Evolutionary conservation across 2,329 filamentous ascomycete genomes (phyloP), one percentile per base, ranked within the genome.

Genomic region (Fusarium nodosum): DNA sequence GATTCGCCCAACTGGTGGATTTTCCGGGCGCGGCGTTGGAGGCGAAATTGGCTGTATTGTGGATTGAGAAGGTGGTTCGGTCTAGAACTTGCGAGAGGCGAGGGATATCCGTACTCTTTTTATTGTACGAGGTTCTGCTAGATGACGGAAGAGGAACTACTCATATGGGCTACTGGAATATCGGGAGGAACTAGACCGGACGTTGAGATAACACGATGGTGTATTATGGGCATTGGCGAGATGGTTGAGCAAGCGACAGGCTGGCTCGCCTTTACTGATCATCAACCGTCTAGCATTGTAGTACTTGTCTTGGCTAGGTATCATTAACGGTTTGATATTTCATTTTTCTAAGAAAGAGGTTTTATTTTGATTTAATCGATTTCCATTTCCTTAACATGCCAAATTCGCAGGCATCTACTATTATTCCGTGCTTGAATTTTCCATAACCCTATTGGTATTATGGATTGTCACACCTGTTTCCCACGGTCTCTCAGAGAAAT

Each of bases 21-120:
- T 60, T 74, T 74, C 60, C 57, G 72, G 72, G 72, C 72, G 68
- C 66, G 72, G 72, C 72, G 72, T 74, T 74, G 56, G 62, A 59
- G 72, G 72, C 72, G 72, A 74, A 74, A 64, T 41, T 52, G 70
- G 72, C 51, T 60, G 61, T 65, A 65, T 55, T 34, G 68, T 66
- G 72, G 56, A 60, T 67, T 69, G 64, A 66, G 60, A 57, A 63
- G 56, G 46, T 50, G 56, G 69, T 61, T 55, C 55, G 56, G 55
- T 56, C 53, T 65, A 62, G 66, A 56, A 64, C 58, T 71, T 56
- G 56, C 54, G 61, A 59, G 62, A 57, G 44, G 47, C 26, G 59
- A 58, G 60, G 60, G 44, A 34, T 44, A 53, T 50, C 34, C 30
- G 51, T 55, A 45, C 31, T 68, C 48, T 68, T 22, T 50, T 60